These are phyloP conservation scores for Trichocladium uniseriatum DNA, from an alignment of 495 filamentous ascomycete species.

Conservation along the genomic window DNA sequence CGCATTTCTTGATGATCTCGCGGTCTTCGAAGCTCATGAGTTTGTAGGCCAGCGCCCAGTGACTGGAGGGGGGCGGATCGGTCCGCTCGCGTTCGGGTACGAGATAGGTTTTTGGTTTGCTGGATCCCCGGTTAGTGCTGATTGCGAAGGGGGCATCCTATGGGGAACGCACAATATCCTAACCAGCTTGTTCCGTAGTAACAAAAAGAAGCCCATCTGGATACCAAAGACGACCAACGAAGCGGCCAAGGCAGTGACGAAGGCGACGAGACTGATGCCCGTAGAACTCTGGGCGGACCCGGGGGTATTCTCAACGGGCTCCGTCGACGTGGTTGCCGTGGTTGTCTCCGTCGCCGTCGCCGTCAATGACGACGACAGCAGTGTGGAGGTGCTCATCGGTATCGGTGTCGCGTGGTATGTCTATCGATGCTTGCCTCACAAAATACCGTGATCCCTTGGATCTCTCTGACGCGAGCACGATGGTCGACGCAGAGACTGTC, in stretches of 20 bases:
- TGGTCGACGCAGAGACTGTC: neutral
- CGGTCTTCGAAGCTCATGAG: slow-evolving; percentile 70
- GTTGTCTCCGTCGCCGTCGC: slow-evolving; percentile 2
- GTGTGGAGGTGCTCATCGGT: slow-evolving; percentile 3
- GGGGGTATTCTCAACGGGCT: neutral
- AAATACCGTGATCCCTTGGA: neutral
- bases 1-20: slow-evolving; percentile 92
- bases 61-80: slow-evolving; percentile 56
- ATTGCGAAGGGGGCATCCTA: slow-evolving; percentile 1
- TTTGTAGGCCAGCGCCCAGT: slow-evolving; percentile 58
- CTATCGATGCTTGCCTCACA: neutral
- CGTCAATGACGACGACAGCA: slow-evolving; percentile 5
- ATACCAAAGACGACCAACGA: slow-evolving; percentile 68
- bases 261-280: slow-evolving; percentile 52
- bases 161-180: slow-evolving; percentile 71
- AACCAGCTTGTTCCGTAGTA: slow-evolving; percentile 67
- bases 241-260: slow-evolving; percentile 65
- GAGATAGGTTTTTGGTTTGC: slow-evolving; percentile 81
- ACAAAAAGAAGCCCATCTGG: slow-evolving; percentile 65
- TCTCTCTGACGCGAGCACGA: neutral
- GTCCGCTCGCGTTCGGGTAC: slow-evolving; percentile 83
- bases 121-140: slow-evolving; percentile 21
- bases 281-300: slow-evolving; percentile 34
- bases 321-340: neutral
- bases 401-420: neutral